Base-by-base conservation (phyloP, 768 basidiomycete species). In the Multifurca ochricompacta region DNA sequence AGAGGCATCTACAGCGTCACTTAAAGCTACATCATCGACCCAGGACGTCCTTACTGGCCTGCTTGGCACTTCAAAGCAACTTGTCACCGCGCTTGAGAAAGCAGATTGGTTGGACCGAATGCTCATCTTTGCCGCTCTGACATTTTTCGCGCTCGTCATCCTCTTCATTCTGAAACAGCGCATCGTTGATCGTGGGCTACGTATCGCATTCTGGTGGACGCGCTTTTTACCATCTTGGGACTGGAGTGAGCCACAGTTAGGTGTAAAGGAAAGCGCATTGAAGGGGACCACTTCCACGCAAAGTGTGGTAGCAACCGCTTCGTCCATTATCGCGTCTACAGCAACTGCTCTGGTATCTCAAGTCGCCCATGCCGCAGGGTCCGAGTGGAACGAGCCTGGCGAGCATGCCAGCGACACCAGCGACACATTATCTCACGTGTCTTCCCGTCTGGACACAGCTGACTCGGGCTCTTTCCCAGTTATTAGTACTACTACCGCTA, bases 21-120 rank as follows among this genome's bases (percentile, higher is more conserved):
- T 99, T 5, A 75, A 76, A 6, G 79, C 85, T 3, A 82, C 94
- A 0, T 85, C 86, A 0, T 70, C 76, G 7, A 80, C 85, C 11
- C 92, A 97, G 63, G 87, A 91, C 63, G 75, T 75, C 4, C 81
- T 95, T 55, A 77, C 76, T 32, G 73, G 75, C 48, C 66, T 94
- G 52, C 80, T 97, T 66, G 72, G 74, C 46, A 83, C 86, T 41
- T 95, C 93, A 2, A 87, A 87, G 63, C 78, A 85, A 25, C 80
- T 99, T 58, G 82, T 98, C 60, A 88, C 85, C 13, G 81, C 85
- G 0, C 82, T 99, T 44, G 90, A 96, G 69, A 85, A 85, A 56
- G 80, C 92, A 14, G 94, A 98, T 73, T 85, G 88, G 82, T 73
- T 94, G 18, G 96, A 99, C 72, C 85, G 94, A 6, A 67, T 96